Evolutionary conservation across 1,284 basidiomycete genomes (phyloP).

Genomic region (Sporisorium reilianum): DNA sequence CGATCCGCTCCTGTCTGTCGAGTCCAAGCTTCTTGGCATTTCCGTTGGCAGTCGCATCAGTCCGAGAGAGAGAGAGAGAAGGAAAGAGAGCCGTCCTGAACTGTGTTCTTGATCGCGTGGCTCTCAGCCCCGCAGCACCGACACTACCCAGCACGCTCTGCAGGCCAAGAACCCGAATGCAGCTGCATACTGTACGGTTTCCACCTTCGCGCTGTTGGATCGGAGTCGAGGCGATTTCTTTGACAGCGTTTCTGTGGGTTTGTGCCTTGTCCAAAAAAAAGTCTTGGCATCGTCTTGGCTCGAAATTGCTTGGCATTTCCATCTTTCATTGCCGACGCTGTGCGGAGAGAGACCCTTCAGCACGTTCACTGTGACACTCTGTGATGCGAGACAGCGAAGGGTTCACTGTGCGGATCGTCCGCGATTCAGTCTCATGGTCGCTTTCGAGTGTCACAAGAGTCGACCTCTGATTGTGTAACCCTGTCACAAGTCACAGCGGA

Average conservation of each 20-base stretch:
- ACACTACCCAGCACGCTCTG: not conserved
- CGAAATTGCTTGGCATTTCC: slow-evolving; percentile 27
- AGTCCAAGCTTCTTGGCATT: slow-evolving; percentile 43
- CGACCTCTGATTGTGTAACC: not conserved
- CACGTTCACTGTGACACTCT: not conserved
- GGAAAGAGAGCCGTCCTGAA: not conserved
- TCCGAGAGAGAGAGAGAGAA: too few species aligned
- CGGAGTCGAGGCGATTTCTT: not conserved
- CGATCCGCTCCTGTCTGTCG: not conserved
- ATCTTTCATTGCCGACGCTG: not conserved
- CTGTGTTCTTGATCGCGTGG: slow-evolving; percentile 1
- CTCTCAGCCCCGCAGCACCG: slow-evolving; percentile 4
- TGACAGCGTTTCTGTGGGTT: slow-evolving; percentile 5
- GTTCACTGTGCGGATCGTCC: slow-evolving; percentile 5
- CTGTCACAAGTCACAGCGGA: not conserved
- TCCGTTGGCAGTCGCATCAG: too few species aligned
- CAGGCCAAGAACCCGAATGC: not conserved
- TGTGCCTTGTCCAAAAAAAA: too few species aligned
- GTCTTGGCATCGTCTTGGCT: slow-evolving; percentile 22
- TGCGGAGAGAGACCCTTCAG: slow-evolving; percentile 12
- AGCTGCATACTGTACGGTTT: too few species aligned
- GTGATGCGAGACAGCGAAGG: not conserved
- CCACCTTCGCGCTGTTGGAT: slow-evolving; percentile 13
- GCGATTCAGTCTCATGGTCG: slow-evolving; percentile 1
- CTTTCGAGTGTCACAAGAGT: not conserved